Evolutionary conservation across 371 early-diverging fungal species (phyloP).

Genomic region (Zopfochytrium polystomum): DNA sequence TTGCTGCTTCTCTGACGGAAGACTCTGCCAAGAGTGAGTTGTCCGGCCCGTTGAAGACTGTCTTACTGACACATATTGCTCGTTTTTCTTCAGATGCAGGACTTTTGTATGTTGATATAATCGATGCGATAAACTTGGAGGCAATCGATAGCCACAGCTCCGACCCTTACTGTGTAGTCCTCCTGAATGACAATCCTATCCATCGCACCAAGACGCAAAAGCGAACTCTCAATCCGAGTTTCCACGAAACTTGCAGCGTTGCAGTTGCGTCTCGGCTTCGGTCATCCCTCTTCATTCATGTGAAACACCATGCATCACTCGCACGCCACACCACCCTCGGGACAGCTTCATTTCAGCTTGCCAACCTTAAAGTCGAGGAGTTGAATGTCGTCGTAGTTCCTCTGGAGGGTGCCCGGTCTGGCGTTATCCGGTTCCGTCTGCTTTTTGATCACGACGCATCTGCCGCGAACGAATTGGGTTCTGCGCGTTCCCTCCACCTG

Average conservation of each 20-base stretch:
- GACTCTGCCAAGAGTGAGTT: constrained; percentile 9
- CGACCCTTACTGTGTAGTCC: constrained; percentile 40
- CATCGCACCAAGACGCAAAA: constrained; percentile 43
- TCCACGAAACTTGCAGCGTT: constrained; percentile 31
- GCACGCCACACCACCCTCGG: constrained; percentile 35
- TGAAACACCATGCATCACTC: constrained; percentile 39
- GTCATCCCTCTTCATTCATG: constrained; percentile 31
- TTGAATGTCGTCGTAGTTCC: constrained; percentile 22
- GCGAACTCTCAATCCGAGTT: constrained; percentile 41
- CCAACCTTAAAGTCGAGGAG: constrained; percentile 25
- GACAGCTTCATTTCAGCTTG: constrained; percentile 32
- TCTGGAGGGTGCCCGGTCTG: constrained; percentile 31
- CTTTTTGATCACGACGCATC: constrained; percentile 32
- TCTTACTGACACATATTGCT: background rate
- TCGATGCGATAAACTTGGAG: constrained; percentile 38
- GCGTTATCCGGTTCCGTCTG: constrained; percentile 26
- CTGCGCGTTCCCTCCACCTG: too few relatives aligned
- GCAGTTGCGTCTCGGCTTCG: constrained; percentile 32
- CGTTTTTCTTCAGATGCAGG: constrained; percentile 23
- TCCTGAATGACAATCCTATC: constrained; percentile 33
- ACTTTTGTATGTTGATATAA: constrained; percentile 37
- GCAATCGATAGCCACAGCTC: constrained; percentile 40
- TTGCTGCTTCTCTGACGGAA: background rate
- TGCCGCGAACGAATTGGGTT: too few relatives aligned
- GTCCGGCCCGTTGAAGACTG: constrained; percentile 2